These are phyloP conservation scores for Flaveria trinervia DNA, from an alignment of 129 eudicot species.

Conservation along the genomic window DNA sequence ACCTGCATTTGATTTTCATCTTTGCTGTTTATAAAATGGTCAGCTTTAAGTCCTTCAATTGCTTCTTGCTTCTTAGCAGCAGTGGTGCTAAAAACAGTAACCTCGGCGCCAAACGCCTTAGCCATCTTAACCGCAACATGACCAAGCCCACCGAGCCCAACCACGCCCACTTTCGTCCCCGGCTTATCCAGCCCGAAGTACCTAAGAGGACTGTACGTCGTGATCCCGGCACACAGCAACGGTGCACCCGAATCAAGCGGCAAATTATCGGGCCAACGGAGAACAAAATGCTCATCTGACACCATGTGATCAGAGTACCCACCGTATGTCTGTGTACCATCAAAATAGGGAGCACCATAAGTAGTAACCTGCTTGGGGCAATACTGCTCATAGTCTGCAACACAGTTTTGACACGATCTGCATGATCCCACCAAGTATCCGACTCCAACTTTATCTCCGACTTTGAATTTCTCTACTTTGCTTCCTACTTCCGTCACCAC, in stretches of 20 bases:
- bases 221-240: conserved; percentile 60
- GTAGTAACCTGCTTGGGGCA: conserved; percentile 46
- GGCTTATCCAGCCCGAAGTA: conserved; percentile 52
- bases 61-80: conserved; percentile 49
- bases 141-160: conserved; percentile 65
- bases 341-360: conserved; percentile 24
- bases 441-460: conserved; percentile 74
- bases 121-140: conserved; percentile 60
- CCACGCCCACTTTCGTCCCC: conserved; percentile 51
- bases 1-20: conserved; percentile 42
- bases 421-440: conserved; percentile 74
- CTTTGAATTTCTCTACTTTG: conserved; percentile 64
- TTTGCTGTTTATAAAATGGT: conserved; percentile 42
- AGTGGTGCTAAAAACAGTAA: conserved; percentile 57
- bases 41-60: conserved; percentile 44
- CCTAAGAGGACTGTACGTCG: conserved; percentile 55
- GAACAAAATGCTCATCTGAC: conserved; percentile 47
- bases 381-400: conserved; percentile 44
- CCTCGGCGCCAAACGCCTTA: conserved; percentile 55
- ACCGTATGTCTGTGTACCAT: conserved; percentile 63
- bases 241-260: conserved; percentile 57
- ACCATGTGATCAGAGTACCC: conserved; percentile 63
- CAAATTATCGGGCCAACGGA: conserved; percentile 50
- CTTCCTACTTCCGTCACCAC: conserved; percentile 66
- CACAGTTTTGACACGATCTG: conserved; percentile 46